Conservation (phyloP, 225 moss, liverwort and hornwort genomes). For the Pleurozium schreberi region DNA sequence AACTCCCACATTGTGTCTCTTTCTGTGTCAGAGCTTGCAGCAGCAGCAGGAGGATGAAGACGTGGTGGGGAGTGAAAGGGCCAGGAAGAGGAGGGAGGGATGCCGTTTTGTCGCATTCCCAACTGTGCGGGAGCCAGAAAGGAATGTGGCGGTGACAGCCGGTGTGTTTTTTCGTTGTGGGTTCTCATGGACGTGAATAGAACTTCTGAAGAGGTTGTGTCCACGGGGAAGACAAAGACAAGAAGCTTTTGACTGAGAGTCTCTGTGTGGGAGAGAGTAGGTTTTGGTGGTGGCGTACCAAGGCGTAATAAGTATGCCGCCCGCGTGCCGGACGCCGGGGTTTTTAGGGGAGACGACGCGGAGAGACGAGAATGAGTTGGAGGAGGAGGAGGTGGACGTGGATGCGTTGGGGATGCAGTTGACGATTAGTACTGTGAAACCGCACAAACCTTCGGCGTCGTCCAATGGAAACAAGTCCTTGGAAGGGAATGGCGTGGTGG, state of each 20-base stretch:
- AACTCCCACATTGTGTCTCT: background rate
- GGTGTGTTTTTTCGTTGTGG: background rate
- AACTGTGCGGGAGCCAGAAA: background rate
- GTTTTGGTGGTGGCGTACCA: background rate
- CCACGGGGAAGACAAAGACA: background rate
- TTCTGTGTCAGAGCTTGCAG: background rate
- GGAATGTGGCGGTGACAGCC: background rate
- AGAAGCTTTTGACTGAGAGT: background rate
- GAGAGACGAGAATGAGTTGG: background rate
- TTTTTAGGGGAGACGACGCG: constrained; percentile 5
- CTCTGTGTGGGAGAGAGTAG: background rate
- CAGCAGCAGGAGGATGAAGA: background rate
- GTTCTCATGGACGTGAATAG: background rate
- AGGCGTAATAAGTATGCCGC: constrained; percentile 16
- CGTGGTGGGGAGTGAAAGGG: background rate
- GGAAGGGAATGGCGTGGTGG: background rate
- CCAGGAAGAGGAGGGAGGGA: background rate
- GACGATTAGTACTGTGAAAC: background rate
- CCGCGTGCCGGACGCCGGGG: constrained; percentile 29
- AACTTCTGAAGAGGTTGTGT: background rate
- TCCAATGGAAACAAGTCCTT: background rate
- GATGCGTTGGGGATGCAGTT: constrained; percentile 31
- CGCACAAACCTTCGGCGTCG: background rate
- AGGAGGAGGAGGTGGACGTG: constrained; percentile 7
- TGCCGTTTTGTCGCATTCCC: background rate